Evolutionary conservation across 2,329 filamentous ascomycete species (phyloP).

Genomic region (Apiospora marii): DNA sequence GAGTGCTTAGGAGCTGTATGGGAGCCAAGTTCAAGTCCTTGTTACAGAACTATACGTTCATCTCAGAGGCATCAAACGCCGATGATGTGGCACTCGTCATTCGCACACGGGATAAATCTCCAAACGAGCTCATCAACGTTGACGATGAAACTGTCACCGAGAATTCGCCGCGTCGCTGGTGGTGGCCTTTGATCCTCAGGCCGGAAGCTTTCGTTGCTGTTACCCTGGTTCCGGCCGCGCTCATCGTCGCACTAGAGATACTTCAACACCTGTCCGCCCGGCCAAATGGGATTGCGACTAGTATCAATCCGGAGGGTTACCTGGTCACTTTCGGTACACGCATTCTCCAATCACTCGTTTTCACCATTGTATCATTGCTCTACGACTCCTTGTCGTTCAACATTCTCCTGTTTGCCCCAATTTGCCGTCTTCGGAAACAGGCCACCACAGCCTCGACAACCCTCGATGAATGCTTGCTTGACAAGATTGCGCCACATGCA

Average conservation of each 20-base stretch:
- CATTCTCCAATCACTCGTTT: constrained; percentile 5
- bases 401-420: constrained; percentile 16
- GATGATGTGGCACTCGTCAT: background rate
- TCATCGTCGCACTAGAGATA: constrained; percentile 22
- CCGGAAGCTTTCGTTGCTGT: background rate
- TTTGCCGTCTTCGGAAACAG: background rate
- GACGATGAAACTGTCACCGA: background rate
- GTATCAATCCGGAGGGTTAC: background rate
- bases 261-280: constrained; percentile 16
- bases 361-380: constrained; percentile 21
- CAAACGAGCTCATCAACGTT: background rate
- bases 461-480: constrained; percentile 13
- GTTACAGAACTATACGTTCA: constrained; percentile 15
- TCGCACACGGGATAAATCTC: background rate
- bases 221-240: background rate
- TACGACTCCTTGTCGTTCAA: constrained; percentile 24
- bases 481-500: constrained; percentile 21
- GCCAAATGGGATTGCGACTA: constrained; percentile 18
- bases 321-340: constrained; percentile 22
- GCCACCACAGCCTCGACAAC: background rate
- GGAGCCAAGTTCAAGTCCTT: constrained; percentile 12
- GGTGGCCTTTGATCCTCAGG: background rate
- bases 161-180: background rate
- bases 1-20: constrained; percentile 6
- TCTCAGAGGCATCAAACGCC: constrained; percentile 1